These are phyloP conservation scores for Saksenaea oblongispora DNA, from an alignment of 371 early-diverging fungal genomes.

Conservation along the genomic window DNA sequence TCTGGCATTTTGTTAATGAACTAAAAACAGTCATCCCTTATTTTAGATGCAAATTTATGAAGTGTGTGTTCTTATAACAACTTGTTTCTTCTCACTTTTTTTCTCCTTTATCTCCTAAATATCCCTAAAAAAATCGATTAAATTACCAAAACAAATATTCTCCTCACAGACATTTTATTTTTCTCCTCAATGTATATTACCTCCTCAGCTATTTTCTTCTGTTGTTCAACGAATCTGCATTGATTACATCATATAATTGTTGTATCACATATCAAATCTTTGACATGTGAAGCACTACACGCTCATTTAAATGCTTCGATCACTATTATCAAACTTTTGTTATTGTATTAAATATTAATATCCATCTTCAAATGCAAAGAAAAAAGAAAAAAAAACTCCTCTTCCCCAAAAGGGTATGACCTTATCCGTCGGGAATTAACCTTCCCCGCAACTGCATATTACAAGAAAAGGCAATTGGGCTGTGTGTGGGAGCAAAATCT, in stretches of 20 bases:
- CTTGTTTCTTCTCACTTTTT: background rate
- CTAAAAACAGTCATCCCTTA: background rate
- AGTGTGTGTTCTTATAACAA: background rate
- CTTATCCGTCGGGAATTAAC: too few species aligned
- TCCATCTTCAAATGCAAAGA: too few species aligned
- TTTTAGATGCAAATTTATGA: background rate
- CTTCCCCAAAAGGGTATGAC: too few species aligned
- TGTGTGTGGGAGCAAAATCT: too few species aligned
- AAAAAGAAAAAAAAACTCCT: too few species aligned
- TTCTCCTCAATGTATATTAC: background rate
- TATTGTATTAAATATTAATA: too few species aligned
- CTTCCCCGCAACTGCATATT: too few species aligned
- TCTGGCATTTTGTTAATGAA: background rate
- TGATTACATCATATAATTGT: background rate
- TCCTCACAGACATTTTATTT: background rate
- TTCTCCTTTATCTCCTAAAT: conserved; percentile 3
- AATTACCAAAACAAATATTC: background rate
- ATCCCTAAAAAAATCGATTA: background rate
- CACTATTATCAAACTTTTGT: too few species aligned
- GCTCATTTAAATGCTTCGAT: too few species aligned
- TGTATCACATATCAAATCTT: background rate
- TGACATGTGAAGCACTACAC: background rate
- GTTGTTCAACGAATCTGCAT: background rate
- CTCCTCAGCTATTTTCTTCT: background rate
- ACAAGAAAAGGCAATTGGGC: too few species aligned